phyloP scores from a whole-genome alignment of 768 basidiomycete species.

The Pulveroboletus ravenelii region DNA sequence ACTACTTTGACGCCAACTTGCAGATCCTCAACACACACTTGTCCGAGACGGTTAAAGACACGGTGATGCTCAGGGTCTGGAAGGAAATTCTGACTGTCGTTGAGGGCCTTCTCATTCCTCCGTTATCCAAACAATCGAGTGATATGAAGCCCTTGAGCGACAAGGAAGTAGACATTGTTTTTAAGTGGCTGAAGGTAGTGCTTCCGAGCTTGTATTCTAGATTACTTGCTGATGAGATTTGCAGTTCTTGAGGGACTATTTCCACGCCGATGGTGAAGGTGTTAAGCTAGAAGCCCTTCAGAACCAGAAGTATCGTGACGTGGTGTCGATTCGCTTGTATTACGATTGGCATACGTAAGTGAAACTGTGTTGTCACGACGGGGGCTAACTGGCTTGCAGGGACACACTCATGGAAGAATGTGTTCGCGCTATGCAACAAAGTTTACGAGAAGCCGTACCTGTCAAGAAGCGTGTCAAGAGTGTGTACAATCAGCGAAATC shows the following conservation, averaged over 20 bases:
- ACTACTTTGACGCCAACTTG: slow-evolving; percentile 93
- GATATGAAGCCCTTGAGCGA: slow-evolving; percentile 91
- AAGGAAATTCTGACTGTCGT: slow-evolving; percentile 88
- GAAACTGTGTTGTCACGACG: slow-evolving; percentile 1
- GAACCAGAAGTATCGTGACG: slow-evolving; percentile 92
- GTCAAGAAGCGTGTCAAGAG: slow-evolving; percentile 90
- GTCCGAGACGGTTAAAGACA: slow-evolving; percentile 78
- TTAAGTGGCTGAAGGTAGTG: slow-evolving; percentile 91
- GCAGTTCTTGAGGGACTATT: slow-evolving; percentile 91
- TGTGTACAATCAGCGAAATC: slow-evolving; percentile 86
- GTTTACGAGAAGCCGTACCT: slow-evolving; percentile 64
- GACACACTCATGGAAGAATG: slow-evolving; percentile 92
- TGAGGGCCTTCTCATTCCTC: slow-evolving; percentile 86
- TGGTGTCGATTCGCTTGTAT: slow-evolving; percentile 85
- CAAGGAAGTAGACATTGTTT: slow-evolving; percentile 97
- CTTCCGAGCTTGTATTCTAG: not conserved
- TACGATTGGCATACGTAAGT: slow-evolving; percentile 93
- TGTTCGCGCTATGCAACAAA: slow-evolving; percentile 91
- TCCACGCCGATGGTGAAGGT: slow-evolving; percentile 90
- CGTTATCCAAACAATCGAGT: slow-evolving; percentile 77
- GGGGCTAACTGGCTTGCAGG: slow-evolving; percentile 33
- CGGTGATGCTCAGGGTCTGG: slow-evolving; percentile 92
- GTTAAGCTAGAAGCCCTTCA: slow-evolving; percentile 82
- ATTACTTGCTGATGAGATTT: not conserved
- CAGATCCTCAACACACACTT: slow-evolving; percentile 87